Base-by-base conservation (phyloP, 306 rosid species). In the Cicer arietinum region DNA sequence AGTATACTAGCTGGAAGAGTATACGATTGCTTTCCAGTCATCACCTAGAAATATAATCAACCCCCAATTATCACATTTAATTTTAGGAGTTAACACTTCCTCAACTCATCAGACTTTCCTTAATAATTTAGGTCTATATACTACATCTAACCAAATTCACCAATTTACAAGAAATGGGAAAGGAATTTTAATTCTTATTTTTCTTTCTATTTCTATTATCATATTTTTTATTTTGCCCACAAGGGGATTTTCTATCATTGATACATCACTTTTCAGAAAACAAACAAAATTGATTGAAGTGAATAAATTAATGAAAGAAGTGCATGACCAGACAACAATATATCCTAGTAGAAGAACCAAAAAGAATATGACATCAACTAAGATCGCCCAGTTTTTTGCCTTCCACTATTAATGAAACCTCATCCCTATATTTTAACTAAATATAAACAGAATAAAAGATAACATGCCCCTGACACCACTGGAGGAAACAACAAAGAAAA, bases 101-200 rank as follows among this genome's bases (percentile, higher is more conserved):
- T 8, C 10, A 65, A 50, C 4, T 64, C 12, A 41, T 44, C n/a
- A 8, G 41, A 75, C 54, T 17, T 35, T 39, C 43, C 62, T 63
- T 51, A 75, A 22, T 22, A 64, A 44, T 47, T 6, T 37, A 44
- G 35, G 41, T 12, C 48, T 18, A 40, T 48, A 61, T 61, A 74
- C 16, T 62, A 61, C 47, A 48, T 74, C n/a, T 48, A 75, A 39
- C 39, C 73, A 53, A 67, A 67, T 10, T 67, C 67, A 67, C 39
- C 47, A 37, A 18, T 53, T 76, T 22, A 22, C 56, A 66, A 18
- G 43, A 64, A 53, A 41, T 40, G 56, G 64, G 73, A 75, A 75
- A 64, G 12, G 8, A 64, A 64, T 50, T 72, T 13, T 18, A 41
- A 53, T 40, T 25, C 30, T 2, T 25, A 30, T 10, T 70, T 70